Evolutionary conservation across 345 rosid species (phyloP).

Genomic region (Dipteronia dyeriana): DNA sequence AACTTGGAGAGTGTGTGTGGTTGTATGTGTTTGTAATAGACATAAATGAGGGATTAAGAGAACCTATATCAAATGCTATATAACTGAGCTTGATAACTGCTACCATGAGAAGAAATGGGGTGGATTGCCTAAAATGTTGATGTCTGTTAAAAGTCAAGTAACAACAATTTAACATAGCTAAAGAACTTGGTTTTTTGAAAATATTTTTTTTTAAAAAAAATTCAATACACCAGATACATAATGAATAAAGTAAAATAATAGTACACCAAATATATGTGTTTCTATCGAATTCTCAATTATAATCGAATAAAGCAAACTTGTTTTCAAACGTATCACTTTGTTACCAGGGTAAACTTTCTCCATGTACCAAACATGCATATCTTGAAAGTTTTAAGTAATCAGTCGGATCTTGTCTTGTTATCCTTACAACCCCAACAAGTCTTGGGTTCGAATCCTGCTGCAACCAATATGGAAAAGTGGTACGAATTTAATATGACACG

Average conservation of each 20-base stretch:
- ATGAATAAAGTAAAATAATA: background rate
- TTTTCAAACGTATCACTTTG: slow-evolving; percentile 50
- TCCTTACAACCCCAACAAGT: slow-evolving; percentile 46
- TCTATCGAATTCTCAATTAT: background rate
- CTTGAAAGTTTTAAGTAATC: slow-evolving; percentile 68
- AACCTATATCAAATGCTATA: slow-evolving; percentile 93
- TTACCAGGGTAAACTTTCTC: slow-evolving; percentile 79
- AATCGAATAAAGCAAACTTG: background rate
- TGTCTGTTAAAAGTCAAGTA: slow-evolving; percentile 60
- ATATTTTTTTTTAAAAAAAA: too few species aligned
- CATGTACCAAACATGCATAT: slow-evolving; percentile 85
- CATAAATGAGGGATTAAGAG: slow-evolving; percentile 30
- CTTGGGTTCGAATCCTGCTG: too few species aligned
- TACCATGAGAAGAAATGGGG: too few species aligned
- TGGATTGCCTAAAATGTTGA: slow-evolving; percentile 89
- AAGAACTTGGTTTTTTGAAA: slow-evolving; percentile 17
- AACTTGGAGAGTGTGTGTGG: background rate
- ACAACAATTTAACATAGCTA: slow-evolving; percentile 30
- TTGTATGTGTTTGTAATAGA: slow-evolving; percentile 5
- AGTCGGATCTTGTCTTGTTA: slow-evolving; percentile 73
- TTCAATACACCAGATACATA: background rate
- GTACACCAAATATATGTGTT: background rate
- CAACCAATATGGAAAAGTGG: too few species aligned
- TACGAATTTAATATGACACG: too few species aligned
- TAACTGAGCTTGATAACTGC: too few species aligned